These are phyloP conservation scores for Lyophyllum decastes DNA, from an alignment of 768 basidiomycete species.

Conservation along the genomic window DNA sequence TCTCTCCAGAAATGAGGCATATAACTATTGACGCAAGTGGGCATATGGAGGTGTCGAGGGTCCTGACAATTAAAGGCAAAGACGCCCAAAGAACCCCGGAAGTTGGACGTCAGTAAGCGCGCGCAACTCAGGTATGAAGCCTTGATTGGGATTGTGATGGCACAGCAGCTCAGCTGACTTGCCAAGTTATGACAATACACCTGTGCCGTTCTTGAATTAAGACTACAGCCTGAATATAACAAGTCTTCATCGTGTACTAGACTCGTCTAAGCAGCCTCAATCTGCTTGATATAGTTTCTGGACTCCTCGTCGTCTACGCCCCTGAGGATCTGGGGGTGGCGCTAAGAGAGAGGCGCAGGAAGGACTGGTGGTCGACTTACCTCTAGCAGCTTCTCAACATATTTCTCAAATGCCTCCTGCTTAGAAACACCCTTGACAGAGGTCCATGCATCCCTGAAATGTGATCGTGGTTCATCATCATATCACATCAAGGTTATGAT, in stretches of 20 bases:
- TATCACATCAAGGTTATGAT: conserved; percentile 12
- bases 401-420: conserved; percentile 72
- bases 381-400: conserved; percentile 73
- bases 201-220: background rate
- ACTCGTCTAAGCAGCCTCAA: conserved; percentile 49
- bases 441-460: conserved; percentile 84
- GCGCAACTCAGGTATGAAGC: conserved; percentile 1
- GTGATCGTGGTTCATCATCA: background rate
- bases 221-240: background rate
- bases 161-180: conserved; percentile 4
- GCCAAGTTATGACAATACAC: too few relatives aligned
- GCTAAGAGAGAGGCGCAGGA: background rate
- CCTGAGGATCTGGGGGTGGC: conserved; percentile 53
- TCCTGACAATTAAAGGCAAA: conserved; percentile 1
- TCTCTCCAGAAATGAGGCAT: background rate
- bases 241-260: background rate
- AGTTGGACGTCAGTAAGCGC: conserved; percentile 10
- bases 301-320: conserved; percentile 49
- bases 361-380: conserved; percentile 38
- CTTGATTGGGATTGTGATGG: background rate
- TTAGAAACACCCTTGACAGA: conserved; percentile 66
- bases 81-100: conserved; percentile 1
- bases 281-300: conserved; percentile 56
- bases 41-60: conserved; percentile 13
- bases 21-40: conserved; percentile 1